Percentiles rank a stretch among this genome's conserved stretches.
phyloP scores from a whole-genome alignment of 2,329 filamentous ascomycete genomes.

The Acrodontium crateriforme region DNA sequence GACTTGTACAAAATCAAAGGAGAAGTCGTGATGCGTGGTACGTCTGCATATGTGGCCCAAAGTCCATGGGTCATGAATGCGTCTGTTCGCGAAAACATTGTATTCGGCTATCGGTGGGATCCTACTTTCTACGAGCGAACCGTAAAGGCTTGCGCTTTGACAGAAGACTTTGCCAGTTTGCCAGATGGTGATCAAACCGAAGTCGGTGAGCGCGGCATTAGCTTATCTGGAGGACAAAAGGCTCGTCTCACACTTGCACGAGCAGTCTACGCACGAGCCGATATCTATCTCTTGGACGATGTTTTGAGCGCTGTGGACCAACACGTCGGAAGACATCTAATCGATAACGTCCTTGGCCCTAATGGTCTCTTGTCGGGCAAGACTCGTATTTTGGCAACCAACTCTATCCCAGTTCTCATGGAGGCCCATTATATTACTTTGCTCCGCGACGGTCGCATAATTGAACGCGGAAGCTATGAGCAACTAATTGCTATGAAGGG shows the following conservation, averaged over 20 bases:
- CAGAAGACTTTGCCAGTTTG: slow-evolving; percentile 81
- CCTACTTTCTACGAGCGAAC: slow-evolving; percentile 89
- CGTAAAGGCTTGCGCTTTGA: slow-evolving; percentile 75
- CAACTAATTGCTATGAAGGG: slow-evolving; percentile 91
- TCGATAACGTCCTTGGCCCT: slow-evolving; percentile 80
- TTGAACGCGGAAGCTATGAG: slow-evolving; percentile 79
- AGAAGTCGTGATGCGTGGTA: slow-evolving; percentile 67
- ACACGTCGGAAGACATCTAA: slow-evolving; percentile 87
- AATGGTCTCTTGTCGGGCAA: slow-evolving; percentile 72
- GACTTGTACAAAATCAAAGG: slow-evolving; percentile 85
- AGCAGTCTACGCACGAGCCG: slow-evolving; percentile 92
- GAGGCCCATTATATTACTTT: slow-evolving; percentile 83
- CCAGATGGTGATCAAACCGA: slow-evolving; percentile 95
- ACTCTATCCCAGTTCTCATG: slow-evolving; percentile 79
- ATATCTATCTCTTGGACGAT: slow-evolving; percentile 89
- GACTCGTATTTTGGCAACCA: slow-evolving; percentile 86
- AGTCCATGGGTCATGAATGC: slow-evolving; percentile 96
- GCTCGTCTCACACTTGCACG: slow-evolving; percentile 82
- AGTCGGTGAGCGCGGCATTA: slow-evolving; percentile 93
- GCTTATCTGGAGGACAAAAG: slow-evolving; percentile 89
- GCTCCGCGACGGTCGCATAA: slow-evolving; percentile 66
- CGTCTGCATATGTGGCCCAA: slow-evolving; percentile 82
- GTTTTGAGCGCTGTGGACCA: slow-evolving; percentile 95
- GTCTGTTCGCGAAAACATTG: slow-evolving; percentile 89
- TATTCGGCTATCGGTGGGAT: slow-evolving; percentile 91